A percentile compares a stretch with the other conserved stretches of the same genome.
Evolutionary conservation across 805 yeast species (phyloP).

Genomic region (Myxozyma lipomycoides): DNA sequence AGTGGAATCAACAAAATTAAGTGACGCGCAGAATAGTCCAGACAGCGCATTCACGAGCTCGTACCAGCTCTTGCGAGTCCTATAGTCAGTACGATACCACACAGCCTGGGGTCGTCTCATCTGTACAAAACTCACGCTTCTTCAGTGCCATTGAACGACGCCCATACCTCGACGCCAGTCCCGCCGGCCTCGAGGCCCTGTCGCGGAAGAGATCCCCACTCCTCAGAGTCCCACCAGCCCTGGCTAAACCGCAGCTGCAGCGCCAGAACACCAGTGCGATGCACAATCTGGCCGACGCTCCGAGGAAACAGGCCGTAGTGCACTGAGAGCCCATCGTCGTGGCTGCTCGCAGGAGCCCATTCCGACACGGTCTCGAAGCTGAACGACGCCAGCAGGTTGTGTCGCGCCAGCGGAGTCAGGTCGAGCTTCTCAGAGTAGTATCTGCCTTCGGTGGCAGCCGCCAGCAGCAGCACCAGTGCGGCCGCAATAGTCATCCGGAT

Average conservation of each 20-base stretch:
- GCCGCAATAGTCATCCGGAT: too few relatives aligned
- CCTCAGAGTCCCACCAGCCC: conserved; percentile 90
- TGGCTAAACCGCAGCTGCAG: conserved; percentile 83
- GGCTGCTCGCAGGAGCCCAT: conserved; percentile 27
- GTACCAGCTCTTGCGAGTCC: conserved; percentile 52
- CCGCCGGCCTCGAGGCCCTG: conserved; percentile 79
- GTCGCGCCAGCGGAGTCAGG: conserved; percentile 69
- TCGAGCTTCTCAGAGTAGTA: conserved; percentile 56
- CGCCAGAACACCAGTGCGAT: conserved; percentile 62
- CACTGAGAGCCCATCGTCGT: background rate
- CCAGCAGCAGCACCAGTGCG: too few relatives aligned
- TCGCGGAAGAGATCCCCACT: conserved; percentile 78
- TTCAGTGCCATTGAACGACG: conserved; percentile 39
- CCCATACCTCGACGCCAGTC: conserved; percentile 92
- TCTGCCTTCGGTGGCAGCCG: too few relatives aligned
- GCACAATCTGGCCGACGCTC: conserved; percentile 71
- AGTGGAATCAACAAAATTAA: conserved; percentile 78
- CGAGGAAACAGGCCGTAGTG: conserved; percentile 76
- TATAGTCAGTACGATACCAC: conserved; percentile 27
- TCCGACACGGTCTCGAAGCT: conserved; percentile 61
- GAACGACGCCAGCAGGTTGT: conserved; percentile 66
- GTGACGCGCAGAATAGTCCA: conserved; percentile 91
- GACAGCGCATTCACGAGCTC: conserved; percentile 69
- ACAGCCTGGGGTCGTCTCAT: too few relatives aligned
- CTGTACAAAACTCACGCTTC: background rate